Percentiles rank a stretch among this genome's conserved stretches.
phyloP scores from a whole-genome alignment of 441 rosid species.

The Arabidopsis hybrid region DNA sequence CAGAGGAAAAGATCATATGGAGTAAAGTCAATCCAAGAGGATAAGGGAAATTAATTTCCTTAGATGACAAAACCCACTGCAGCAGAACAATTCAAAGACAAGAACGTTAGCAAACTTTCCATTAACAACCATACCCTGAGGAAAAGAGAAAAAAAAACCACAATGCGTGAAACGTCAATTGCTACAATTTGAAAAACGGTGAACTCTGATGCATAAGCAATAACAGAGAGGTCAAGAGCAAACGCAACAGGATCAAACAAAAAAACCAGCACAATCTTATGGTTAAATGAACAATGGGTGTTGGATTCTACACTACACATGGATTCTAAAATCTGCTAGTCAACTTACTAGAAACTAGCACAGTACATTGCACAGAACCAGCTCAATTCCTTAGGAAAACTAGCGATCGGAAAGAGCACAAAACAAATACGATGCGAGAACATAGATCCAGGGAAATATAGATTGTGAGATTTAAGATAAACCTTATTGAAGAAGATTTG shows the following conservation, averaged over 20 bases:
- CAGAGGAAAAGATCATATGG: constrained; percentile 93
- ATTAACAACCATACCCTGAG: background rate
- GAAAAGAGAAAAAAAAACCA: background rate
- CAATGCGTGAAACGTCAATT: background rate
- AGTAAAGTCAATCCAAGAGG: constrained; percentile 97
- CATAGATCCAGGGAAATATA: constrained; percentile 22
- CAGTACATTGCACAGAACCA: constrained; percentile 18
- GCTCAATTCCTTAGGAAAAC: constrained; percentile 18
- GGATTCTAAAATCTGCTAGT: constrained; percentile 24
- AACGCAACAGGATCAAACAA: constrained; percentile 9
- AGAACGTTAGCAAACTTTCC: constrained; percentile 23
- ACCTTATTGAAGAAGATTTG: constrained; percentile 99
- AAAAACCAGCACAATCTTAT: background rate
- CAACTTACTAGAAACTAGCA: constrained; percentile 14
- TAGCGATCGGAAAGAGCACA: constrained; percentile 28
- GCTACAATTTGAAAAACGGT: background rate
- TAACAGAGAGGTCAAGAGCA: background rate
- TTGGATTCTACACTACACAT: background rate
- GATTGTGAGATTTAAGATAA: constrained; percentile 10
- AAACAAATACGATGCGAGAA: background rate
- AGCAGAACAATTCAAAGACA: constrained; percentile 37
- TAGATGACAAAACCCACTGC: constrained; percentile 98
- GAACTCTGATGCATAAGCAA: constrained; percentile 13
- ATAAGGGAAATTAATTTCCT: constrained; percentile 95
- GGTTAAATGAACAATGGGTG: background rate